These are phyloP conservation scores for Aurinia saxatilis DNA, from an alignment of 345 rosid species.

Conservation along the genomic window DNA sequence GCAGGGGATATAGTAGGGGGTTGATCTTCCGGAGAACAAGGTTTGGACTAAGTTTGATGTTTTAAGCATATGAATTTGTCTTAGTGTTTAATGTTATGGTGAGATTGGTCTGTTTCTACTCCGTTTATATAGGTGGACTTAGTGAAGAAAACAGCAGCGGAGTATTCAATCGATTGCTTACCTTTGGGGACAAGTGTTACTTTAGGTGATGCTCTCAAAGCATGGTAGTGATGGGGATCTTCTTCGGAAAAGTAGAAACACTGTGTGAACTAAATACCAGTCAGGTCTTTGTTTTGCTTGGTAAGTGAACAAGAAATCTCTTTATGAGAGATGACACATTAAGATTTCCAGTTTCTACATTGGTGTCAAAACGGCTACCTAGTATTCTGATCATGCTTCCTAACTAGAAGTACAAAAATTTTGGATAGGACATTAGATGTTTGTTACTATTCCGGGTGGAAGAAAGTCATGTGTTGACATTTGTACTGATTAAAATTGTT, in stretches of 20 bases:
- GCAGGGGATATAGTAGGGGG: conserved; percentile 50
- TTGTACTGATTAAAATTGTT: background rate
- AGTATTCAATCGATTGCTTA: conserved; percentile 41
- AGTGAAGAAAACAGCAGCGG: conserved; percentile 33
- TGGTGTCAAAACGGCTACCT: background rate
- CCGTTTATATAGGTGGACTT: conserved; percentile 34
- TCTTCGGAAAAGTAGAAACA: conserved; percentile 26
- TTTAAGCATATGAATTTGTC: background rate
- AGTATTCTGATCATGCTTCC: background rate
- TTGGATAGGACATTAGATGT: too few relatives aligned
- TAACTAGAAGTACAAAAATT: too few relatives aligned
- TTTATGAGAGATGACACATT: background rate
- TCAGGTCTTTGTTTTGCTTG: conserved; percentile 35
- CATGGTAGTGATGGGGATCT: conserved; percentile 44
- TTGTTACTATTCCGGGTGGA: too few relatives aligned
- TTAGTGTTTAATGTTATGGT: background rate
- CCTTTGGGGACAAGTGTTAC: conserved; percentile 27
- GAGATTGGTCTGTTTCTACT: background rate
- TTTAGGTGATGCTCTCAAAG: conserved; percentile 22
- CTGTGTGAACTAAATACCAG: conserved; percentile 22
- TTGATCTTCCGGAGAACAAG: conserved; percentile 37
- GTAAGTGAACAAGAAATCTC: conserved; percentile 33
- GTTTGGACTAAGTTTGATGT: conserved; percentile 24
- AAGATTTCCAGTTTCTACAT: background rate
- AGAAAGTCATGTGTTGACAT: too few relatives aligned